Conservation (phyloP, 176 grass and related monocot species). For the Ananas comosus region DNA sequence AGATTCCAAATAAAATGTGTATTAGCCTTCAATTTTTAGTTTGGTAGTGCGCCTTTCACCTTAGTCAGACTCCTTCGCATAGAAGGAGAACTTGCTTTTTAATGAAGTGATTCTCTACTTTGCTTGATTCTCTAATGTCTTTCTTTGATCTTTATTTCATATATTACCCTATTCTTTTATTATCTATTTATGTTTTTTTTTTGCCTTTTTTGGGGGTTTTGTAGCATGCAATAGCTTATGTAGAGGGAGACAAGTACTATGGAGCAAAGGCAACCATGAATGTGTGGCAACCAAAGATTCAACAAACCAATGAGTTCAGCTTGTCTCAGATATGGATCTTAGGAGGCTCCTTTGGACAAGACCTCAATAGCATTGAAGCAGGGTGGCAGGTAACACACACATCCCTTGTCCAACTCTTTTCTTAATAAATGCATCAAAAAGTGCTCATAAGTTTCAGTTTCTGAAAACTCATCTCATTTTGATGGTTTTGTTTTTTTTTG, state of each 20-base stretch:
- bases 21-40: too few species aligned
- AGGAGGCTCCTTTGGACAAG: slow-evolving; percentile 72
- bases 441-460: background rate
- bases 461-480: background rate
- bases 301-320: slow-evolving; percentile 72
- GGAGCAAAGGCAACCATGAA: slow-evolving; percentile 88
- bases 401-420: background rate
- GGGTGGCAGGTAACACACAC: slow-evolving; percentile 56
- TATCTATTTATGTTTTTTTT: background rate
- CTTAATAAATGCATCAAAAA: background rate
- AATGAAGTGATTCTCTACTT: too few species aligned
- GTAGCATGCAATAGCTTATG: slow-evolving; percentile 91
- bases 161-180: background rate
- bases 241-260: slow-evolving; percentile 79
- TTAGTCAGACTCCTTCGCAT: too few species aligned
- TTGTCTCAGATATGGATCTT: slow-evolving; percentile 96
- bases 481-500: background rate
- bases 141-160: background rate
- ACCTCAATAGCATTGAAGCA: slow-evolving; percentile 95
- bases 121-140: background rate
- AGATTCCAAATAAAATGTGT: too few species aligned
- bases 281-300: slow-evolving; percentile 74
- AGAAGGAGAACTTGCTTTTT: too few species aligned
- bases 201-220: background rate
- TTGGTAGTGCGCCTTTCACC: too few species aligned